Evolutionary conservation across 331 rosid genomes (phyloP), one percentile per base, ranked within the genome.

Genomic region (Malus hybrid): DNA sequence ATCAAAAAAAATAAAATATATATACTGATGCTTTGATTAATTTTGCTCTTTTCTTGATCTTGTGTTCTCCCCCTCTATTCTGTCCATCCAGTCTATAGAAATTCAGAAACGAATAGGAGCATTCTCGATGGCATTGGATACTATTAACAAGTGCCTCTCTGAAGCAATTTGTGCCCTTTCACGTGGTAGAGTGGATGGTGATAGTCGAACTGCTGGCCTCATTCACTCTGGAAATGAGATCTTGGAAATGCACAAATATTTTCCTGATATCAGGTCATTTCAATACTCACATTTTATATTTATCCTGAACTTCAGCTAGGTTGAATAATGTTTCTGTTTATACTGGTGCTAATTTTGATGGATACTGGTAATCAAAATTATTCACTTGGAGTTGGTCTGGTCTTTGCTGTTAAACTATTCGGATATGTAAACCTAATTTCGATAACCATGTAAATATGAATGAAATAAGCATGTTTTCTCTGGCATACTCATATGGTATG

Each of bases 171-270:
- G 97, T 71, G 84, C 97, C 61, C 81, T 94, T 69, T 88, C 93
- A 85, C 96, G 93, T 64, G 99, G 99, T 79, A 90, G 93, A 83
- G 76, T 86, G 81, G 99, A 94, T 77, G 99, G 97, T 6, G 99
- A 94, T 77, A 94, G 97, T 80, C 89, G 76, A 69, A 94, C 96
- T 59, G 90, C 97, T 69, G 91, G 96, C 52, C 89, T 94, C 69
- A 80, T 90, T 76, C 90, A 94, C 85, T 90, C 99, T 54, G 99
- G 97, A 86, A 94, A 94, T 80, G 97, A 92, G 78, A 89, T 92
- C 76, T 86, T 90, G 87, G 97, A 92, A 84, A 79, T 86, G 36
- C 86, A 90, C 75, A 84, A 85, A 74, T 92, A 94, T 83, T 78
- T 83, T 65, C 86, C 89, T 31, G 97, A 87, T 65, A 86, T 84